These are phyloP conservation scores for Takashimella tepidaria DNA, from an alignment of 1,284 basidiomycete genomes.

Conservation along the genomic window DNA sequence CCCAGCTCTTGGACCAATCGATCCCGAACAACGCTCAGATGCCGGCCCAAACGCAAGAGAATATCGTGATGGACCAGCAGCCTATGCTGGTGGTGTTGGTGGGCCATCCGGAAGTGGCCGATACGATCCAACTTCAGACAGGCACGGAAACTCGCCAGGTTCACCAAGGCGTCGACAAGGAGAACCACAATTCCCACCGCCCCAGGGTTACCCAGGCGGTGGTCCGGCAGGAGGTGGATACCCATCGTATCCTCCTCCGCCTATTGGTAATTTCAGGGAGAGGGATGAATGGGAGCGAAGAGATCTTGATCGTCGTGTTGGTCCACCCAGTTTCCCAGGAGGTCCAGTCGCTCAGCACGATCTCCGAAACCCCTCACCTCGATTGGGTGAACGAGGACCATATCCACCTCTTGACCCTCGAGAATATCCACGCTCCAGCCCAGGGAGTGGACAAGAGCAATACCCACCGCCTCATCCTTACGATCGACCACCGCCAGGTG, in stretches of 20 bases:
- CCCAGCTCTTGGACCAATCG: constrained; percentile 74
- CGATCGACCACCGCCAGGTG: constrained; percentile 12
- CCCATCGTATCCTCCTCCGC: constrained; percentile 16
- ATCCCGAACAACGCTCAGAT: constrained; percentile 63
- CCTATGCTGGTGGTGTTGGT: constrained; percentile 2
- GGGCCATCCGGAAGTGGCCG: constrained; percentile 13
- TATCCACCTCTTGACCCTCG: constrained; percentile 13
- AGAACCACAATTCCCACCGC: not conserved
- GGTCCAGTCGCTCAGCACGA: constrained; percentile 15
- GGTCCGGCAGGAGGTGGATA: constrained; percentile 17
- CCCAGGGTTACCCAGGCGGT: constrained; percentile 12
- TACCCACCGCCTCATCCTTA: constrained; percentile 25
- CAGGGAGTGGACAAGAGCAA: constrained; percentile 3
- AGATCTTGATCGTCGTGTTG: constrained; percentile 36
- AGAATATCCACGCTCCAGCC: constrained; percentile 9
- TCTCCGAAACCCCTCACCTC: constrained; percentile 31
- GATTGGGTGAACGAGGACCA: constrained; percentile 26
- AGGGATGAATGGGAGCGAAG: constrained; percentile 43
- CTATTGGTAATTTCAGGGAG: constrained; percentile 16
- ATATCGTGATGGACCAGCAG: constrained; percentile 16
- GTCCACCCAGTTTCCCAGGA: constrained; percentile 13
- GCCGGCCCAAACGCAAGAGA: constrained; percentile 15
- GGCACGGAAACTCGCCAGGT: constrained; percentile 29
- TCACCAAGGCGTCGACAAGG: constrained; percentile 33
- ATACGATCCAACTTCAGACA: constrained; percentile 33